Evolutionary conservation across 805 yeast species (phyloP).

Genomic region (Yarrowia hollandica): DNA sequence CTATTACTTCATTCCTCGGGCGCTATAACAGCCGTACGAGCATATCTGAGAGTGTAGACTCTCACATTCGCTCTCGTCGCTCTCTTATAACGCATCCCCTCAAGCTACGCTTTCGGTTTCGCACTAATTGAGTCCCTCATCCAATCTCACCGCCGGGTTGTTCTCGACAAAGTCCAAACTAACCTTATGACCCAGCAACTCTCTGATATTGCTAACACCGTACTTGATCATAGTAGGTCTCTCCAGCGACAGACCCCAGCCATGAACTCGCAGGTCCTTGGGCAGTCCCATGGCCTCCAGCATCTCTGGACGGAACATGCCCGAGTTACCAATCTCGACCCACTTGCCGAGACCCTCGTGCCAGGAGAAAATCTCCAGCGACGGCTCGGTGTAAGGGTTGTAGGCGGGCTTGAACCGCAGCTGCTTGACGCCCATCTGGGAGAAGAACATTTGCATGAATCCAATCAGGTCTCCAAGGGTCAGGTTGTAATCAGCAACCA

Average conservation of each 20-base stretch:
- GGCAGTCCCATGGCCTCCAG: slow-evolving; percentile 98
- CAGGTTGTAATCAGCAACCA: slow-evolving; percentile 90
- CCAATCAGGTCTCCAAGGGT: slow-evolving; percentile 96
- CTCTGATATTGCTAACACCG: slow-evolving; percentile 93
- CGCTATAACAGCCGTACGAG: too few species aligned
- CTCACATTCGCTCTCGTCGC: too few species aligned
- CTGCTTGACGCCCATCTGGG: slow-evolving; percentile 94
- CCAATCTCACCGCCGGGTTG: slow-evolving; percentile 97
- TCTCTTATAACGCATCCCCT: background rate
- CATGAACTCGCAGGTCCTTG: slow-evolving; percentile 86
- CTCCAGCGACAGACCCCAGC: slow-evolving; percentile 96
- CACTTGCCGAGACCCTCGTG: slow-evolving; percentile 92
- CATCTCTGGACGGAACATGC: slow-evolving; percentile 99
- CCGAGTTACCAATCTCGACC: slow-evolving; percentile 99
- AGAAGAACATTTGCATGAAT: slow-evolving; percentile 96
- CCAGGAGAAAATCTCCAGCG: slow-evolving; percentile 95
- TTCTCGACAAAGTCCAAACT: slow-evolving; percentile 89
- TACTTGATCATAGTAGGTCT: slow-evolving; percentile 99
- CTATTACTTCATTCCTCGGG: too few species aligned
- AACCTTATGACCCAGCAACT: slow-evolving; percentile 95
- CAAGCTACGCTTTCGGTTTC: background rate
- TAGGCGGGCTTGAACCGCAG: slow-evolving; percentile 98
- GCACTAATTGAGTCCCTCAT: slow-evolving; percentile 53
- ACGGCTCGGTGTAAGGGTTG: slow-evolving; percentile 99
- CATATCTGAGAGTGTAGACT: too few species aligned